Evolutionary conservation across 2,329 filamentous ascomycete genomes (phyloP).

Genomic region (Ceratocystis papillata): DNA sequence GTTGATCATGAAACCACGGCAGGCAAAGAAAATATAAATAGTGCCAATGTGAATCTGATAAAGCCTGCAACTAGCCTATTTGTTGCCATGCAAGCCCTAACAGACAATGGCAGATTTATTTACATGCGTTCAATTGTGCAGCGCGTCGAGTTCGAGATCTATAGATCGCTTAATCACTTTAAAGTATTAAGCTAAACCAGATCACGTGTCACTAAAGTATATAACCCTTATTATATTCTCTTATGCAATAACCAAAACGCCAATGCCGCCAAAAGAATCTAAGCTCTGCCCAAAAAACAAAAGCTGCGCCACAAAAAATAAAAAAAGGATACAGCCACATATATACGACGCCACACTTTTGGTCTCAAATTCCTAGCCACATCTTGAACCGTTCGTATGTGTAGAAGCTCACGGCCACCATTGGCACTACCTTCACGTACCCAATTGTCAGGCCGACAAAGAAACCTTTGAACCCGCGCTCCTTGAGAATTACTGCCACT

Average conservation of each 20-base stretch:
- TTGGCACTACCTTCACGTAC: slow-evolving; percentile 85
- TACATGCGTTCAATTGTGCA: not conserved
- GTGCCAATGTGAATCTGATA: not conserved
- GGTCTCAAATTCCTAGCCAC: slow-evolving; percentile 50
- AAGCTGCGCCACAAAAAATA: not conserved
- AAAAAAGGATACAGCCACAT: slow-evolving; percentile 7
- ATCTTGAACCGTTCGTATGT: slow-evolving; percentile 55
- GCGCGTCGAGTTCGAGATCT: slow-evolving; percentile 2
- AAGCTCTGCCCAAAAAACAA: slow-evolving; percentile 12
- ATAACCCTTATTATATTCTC: slow-evolving; percentile 10
- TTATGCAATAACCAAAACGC: not conserved
- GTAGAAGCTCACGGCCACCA: slow-evolving; percentile 63
- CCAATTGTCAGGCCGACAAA: slow-evolving; percentile 90
- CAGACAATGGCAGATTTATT: not conserved
- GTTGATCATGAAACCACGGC: not conserved
- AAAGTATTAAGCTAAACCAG: not conserved
- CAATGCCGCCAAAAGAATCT: not conserved
- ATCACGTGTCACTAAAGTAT: not conserved
- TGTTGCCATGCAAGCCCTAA: not conserved
- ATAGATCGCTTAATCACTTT: not conserved
- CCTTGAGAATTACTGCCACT: slow-evolving; percentile 58
- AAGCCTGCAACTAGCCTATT: not conserved
- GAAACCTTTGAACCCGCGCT: slow-evolving; percentile 70
- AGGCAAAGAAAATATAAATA: not conserved
- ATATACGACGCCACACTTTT: slow-evolving; percentile 16